Base-by-base conservation (phyloP, 2,329 filamentous ascomycete genomes). In the Penicillium oxalicum region DNA sequence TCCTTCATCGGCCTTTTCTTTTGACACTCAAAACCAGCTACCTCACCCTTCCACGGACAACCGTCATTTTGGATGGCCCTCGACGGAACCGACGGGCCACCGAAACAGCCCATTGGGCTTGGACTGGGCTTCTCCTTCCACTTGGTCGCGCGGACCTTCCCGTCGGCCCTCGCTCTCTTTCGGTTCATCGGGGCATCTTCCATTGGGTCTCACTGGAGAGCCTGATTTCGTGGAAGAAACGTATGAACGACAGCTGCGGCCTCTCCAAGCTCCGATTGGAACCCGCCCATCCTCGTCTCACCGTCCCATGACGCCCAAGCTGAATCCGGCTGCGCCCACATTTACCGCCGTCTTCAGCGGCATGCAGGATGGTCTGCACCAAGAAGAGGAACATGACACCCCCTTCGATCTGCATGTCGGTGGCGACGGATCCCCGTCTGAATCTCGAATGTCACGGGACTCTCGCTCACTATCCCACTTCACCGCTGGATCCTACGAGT, bases 301-400 rank as follows among this genome's bases (percentile, higher is more conserved):
- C 63, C 68, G 83, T 67, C 71, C 70, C 45, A 62, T 75, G 36
- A 74, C 83, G 69, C 60, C 82, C 40, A 77, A 79, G 58, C 77
- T 97, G 27, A 97, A 98, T 61, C 93, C 93, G 6, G 81, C 88
- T 5, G 93, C 91, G 0, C 91, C 91, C 7, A 88, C 86, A 0
- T 97, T 97, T 65, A 91, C 86, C 69, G 84, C 79, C 8, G 79
- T 83, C 34, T 81, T 93, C 50, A 80, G 53, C 12, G 54, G 83
- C 59, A 70, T 69, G 57, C 72, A 68, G 44, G 70, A 71, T 34
- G 52, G 72, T 45, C 70, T 65, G 48, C 58, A 52, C 11, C 68
- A 66, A 36, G 59, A 61, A 11, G 63, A 63, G 33, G 71, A 72
- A 4, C 32, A 51, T 7, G 62, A 63, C 11, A 54, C 47, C 8